Evolutionary conservation across 1,284 basidiomycete species (phyloP).

Genomic region (Cryptococcus neoformans): DNA sequence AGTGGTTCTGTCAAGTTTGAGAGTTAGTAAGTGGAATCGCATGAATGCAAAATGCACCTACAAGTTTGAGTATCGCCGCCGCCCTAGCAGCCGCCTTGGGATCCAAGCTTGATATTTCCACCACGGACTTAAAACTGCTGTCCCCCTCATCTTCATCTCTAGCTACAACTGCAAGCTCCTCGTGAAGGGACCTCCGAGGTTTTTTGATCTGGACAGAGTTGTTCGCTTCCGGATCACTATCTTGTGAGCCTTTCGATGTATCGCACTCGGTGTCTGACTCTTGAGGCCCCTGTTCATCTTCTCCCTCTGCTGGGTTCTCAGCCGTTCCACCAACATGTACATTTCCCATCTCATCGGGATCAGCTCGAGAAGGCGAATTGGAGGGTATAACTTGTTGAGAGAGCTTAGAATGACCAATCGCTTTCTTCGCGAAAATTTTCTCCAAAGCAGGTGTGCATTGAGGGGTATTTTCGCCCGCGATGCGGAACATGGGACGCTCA

Average conservation of each 20-base stretch:
- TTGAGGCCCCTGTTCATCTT: not conserved
- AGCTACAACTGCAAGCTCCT: slow-evolving; percentile 14
- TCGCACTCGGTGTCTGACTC: not conserved
- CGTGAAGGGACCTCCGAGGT: slow-evolving; percentile 14
- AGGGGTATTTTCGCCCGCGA: not conserved
- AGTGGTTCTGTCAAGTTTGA: slow-evolving; percentile 63
- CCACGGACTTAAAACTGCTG: slow-evolving; percentile 45
- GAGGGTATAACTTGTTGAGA: slow-evolving; percentile 10
- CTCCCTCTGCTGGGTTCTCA: not conserved
- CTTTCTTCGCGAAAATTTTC: not conserved
- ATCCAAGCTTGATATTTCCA: slow-evolving; percentile 77
- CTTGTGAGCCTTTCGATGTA: not conserved
- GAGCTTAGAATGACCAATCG: slow-evolving; percentile 3
- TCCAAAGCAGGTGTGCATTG: not conserved
- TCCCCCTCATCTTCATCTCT: slow-evolving; percentile 20
- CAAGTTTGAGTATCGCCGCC: slow-evolving; percentile 83
- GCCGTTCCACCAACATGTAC: not conserved
- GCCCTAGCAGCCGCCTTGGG: slow-evolving; percentile 78
- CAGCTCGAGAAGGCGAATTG: not conserved
- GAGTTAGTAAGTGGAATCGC: not conserved
- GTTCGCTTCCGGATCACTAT: slow-evolving; percentile 3
- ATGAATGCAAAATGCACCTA: slow-evolving; percentile 39
- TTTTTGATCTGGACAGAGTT: slow-evolving; percentile 8
- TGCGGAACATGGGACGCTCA: not conserved
- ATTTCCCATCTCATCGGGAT: not conserved